Percentiles rank a stretch among this genome's conserved stretches.
These are phyloP conservation scores for Penicillium bialowiezense DNA, from an alignment of 495 filamentous ascomycete genomes.

Conservation along the genomic window DNA sequence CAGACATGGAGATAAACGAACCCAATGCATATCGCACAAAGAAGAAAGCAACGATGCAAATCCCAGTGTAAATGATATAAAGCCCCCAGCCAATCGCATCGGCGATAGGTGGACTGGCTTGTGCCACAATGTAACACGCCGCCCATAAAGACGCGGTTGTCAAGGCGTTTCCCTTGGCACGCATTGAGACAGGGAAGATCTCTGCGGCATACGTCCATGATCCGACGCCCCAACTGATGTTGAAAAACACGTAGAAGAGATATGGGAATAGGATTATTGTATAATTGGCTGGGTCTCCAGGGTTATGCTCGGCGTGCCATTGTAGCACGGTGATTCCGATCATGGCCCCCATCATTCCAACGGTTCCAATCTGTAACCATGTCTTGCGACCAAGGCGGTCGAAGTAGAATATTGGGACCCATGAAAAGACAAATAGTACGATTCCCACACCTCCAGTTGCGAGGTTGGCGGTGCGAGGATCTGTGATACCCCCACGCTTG, in stretches of 20 bases:
- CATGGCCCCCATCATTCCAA: conserved; percentile 68
- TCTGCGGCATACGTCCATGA: conserved; percentile 22
- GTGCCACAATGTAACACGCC: conserved; percentile 53
- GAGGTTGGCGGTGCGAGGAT: conserved; percentile 18
- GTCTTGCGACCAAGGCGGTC: conserved; percentile 21
- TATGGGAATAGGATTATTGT: conserved; percentile 71
- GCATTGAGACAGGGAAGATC: conserved; percentile 26
- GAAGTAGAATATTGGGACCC: conserved; percentile 22
- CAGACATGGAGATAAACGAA: not conserved
- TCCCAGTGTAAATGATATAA: conserved; percentile 65
- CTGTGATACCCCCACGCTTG: conserved; percentile 18
- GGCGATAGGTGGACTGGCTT: conserved; percentile 69
- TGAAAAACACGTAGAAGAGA: conserved; percentile 72
- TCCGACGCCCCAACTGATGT: conserved; percentile 34
- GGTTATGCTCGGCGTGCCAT: conserved; percentile 35
- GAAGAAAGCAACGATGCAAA: conserved; percentile 58
- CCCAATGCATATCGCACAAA: conserved; percentile 25
- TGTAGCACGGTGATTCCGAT: conserved; percentile 61
- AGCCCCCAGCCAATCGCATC: conserved; percentile 63
- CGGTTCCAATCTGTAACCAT: conserved; percentile 40
- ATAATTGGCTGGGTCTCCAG: conserved; percentile 56
- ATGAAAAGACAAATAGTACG: conserved; percentile 20
- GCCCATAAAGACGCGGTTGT: conserved; percentile 29
- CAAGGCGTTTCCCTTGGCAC: conserved; percentile 26
- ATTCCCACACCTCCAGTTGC: conserved; percentile 20